phyloP scores from a whole-genome alignment of 2,329 filamentous ascomycete genomes.

The Neoascochyta sp. region DNA sequence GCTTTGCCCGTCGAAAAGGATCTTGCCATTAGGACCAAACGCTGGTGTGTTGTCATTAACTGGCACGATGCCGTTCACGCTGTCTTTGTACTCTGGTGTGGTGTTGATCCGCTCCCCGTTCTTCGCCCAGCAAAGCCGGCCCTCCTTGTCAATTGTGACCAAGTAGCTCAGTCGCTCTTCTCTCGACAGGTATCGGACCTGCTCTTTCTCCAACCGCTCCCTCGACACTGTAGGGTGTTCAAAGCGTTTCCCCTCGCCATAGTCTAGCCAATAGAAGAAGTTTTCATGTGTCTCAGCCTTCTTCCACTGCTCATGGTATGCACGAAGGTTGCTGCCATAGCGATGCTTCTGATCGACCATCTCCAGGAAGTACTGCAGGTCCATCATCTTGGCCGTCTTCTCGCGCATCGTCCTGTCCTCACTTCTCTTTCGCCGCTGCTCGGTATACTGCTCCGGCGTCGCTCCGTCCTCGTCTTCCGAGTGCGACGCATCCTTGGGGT shows the following conservation, averaged over 20 bases:
- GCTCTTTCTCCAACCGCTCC: slow-evolving; percentile 70
- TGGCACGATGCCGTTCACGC: slow-evolving; percentile 59
- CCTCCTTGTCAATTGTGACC: slow-evolving; percentile 69
- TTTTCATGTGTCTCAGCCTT: slow-evolving; percentile 72
- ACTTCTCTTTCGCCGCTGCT: slow-evolving; percentile 38
- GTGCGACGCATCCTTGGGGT: slow-evolving; percentile 49
- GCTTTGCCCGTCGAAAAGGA: slow-evolving; percentile 23
- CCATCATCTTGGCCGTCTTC: slow-evolving; percentile 73
- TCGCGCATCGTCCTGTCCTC: slow-evolving; percentile 57
- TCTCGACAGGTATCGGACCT: slow-evolving; percentile 76
- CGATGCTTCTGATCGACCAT: slow-evolving; percentile 86
- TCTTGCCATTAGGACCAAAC: slow-evolving; percentile 31
- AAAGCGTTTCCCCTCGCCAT: slow-evolving; percentile 68
- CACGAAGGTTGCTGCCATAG: slow-evolving; percentile 76
- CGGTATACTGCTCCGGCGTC: slow-evolving; percentile 30
- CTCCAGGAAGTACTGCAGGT: slow-evolving; percentile 77
- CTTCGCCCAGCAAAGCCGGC: slow-evolving; percentile 82
- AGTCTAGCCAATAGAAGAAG: slow-evolving; percentile 92
- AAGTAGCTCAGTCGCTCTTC: slow-evolving; percentile 81
- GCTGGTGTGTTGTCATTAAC: slow-evolving; percentile 42
- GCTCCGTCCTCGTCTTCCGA: slow-evolving; percentile 42
- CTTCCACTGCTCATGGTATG: slow-evolving; percentile 84
- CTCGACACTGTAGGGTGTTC: slow-evolving; percentile 70
- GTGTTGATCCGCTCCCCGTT: slow-evolving; percentile 76
- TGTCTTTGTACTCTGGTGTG: slow-evolving; percentile 71